phyloP scores from a whole-genome alignment of 805 yeast species.

The Lipomyces sp. region DNA sequence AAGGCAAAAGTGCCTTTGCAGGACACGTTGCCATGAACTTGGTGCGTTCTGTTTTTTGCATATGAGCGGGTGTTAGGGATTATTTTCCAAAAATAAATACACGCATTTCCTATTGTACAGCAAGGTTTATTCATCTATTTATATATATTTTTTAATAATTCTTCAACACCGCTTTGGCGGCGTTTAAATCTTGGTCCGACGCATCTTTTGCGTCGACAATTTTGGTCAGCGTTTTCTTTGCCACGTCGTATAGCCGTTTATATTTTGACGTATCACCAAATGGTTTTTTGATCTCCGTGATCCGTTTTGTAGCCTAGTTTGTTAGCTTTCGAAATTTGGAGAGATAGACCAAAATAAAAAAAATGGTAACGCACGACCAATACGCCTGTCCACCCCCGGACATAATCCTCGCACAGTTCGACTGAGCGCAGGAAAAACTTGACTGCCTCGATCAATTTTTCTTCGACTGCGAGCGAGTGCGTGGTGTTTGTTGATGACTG shows the following conservation, averaged over 20 bases:
- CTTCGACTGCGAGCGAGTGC: constrained; percentile 35
- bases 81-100: background rate
- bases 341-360: background rate
- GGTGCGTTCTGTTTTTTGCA: background rate
- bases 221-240: constrained; percentile 47
- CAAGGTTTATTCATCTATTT: background rate
- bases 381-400: constrained; percentile 77
- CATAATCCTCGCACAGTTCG: constrained; percentile 72
- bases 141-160: constrained; percentile 22
- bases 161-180: constrained; percentile 46
- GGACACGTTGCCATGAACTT: background rate
- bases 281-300: constrained; percentile 15
- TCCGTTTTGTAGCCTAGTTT: constrained; percentile 41
- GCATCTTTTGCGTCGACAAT: constrained; percentile 45
- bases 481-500: constrained; percentile 33
- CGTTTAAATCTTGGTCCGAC: constrained; percentile 47
- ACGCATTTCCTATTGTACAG: constrained; percentile 1
- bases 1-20: background rate
- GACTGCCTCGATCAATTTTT: constrained; percentile 40
- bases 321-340: background rate
- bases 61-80: background rate
- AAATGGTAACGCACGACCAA: constrained; percentile 42
- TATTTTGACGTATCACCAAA: constrained; percentile 40
- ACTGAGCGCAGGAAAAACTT: constrained; percentile 69
- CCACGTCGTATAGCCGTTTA: constrained; percentile 47